phyloP scores from a whole-genome alignment of 345 rosid genomes.

The Rhodamnia rubescens region DNA sequence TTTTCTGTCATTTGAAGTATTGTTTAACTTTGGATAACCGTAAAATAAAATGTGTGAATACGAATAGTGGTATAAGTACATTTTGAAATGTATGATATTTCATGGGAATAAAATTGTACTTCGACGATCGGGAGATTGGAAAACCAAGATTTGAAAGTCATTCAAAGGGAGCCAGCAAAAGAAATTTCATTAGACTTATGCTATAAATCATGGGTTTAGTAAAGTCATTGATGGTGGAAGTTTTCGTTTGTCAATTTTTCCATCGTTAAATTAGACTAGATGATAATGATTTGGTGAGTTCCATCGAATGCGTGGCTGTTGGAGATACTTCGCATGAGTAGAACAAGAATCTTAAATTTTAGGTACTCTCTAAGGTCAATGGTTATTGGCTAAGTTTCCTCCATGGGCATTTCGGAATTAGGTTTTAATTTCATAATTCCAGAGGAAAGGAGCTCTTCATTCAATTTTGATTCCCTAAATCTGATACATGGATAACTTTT shows the following conservation, averaged over 20 bases:
- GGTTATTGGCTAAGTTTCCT: neutral
- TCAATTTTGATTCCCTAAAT: neutral
- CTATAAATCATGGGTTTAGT: neutral
- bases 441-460: too few relatives aligned
- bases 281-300: neutral
- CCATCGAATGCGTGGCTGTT: neutral
- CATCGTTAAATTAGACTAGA: neutral
- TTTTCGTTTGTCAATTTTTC: neutral
- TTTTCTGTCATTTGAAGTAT: neutral
- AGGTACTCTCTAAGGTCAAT: neutral
- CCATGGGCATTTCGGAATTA: neutral
- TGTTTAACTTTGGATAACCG: neutral
- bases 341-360: neutral
- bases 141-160: neutral
- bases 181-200: neutral
- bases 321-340: neutral
- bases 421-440: neutral
- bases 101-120: neutral
- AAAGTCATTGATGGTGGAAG: neutral
- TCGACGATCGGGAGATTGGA: neutral
- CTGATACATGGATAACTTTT: neutral
- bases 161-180: neutral
- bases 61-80: neutral
- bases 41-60: neutral
- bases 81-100: neutral